Conservation (phyloP, 2,329 filamentous ascomycete species). For the Arthrocladium fulminans region DNA sequence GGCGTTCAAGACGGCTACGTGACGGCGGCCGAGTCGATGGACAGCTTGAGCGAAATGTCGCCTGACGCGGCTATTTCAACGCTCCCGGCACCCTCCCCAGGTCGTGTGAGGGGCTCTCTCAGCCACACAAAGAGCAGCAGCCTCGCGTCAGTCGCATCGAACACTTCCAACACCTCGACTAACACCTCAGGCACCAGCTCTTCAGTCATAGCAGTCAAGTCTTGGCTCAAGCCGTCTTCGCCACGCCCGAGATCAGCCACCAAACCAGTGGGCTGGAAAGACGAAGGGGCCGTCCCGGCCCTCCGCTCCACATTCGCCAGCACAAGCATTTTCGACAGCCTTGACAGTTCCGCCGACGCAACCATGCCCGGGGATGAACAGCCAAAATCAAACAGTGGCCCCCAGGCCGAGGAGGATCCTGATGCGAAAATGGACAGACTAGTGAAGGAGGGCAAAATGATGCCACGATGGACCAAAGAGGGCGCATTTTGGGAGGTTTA, state of each 20-base stretch:
- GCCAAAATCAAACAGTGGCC: background rate
- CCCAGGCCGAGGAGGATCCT: background rate
- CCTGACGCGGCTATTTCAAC: too few species aligned
- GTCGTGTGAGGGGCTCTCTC: background rate
- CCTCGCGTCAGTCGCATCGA: slow-evolving; percentile 2
- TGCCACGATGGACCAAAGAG: slow-evolving; percentile 42
- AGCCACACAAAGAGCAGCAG: background rate
- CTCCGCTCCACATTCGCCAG: slow-evolving; percentile 5
- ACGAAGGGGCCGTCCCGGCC: slow-evolving; percentile 4
- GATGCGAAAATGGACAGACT: slow-evolving; percentile 19
- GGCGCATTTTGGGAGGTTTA: slow-evolving; percentile 48
- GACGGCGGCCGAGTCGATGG: slow-evolving; percentile 4
- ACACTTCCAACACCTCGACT: background rate
- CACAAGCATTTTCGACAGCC: slow-evolving; percentile 4
- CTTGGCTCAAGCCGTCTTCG: slow-evolving; percentile 1
- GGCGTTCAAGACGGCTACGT: slow-evolving; percentile 5
- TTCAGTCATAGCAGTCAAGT: slow-evolving; percentile 9
- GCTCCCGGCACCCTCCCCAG: too few species aligned
- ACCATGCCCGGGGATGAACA: slow-evolving; percentile 5
- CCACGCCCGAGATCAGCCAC: slow-evolving; percentile 13
- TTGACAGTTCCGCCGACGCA: background rate
- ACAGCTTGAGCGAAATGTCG: background rate
- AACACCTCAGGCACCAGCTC: background rate
- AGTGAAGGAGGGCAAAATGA: slow-evolving; percentile 33
- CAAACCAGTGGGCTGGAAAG: slow-evolving; percentile 10